These are phyloP conservation scores for Cardamine occulta DNA, from an alignment of 345 rosid species.

Conservation along the genomic window DNA sequence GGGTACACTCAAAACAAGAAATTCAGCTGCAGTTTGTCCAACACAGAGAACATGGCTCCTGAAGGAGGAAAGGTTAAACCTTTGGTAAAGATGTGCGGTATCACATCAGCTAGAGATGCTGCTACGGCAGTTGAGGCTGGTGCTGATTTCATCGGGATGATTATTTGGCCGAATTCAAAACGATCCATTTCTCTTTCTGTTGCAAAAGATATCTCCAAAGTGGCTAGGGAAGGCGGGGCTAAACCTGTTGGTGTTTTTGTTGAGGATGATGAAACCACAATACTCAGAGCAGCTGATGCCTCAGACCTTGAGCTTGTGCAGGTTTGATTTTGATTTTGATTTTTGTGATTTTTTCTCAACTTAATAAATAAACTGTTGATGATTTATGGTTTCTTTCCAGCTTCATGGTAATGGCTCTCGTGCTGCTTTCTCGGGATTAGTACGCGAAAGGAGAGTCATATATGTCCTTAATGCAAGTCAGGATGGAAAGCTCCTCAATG, in stretches of 20 bases:
- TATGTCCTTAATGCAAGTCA: conserved; percentile 81
- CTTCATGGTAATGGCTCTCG: conserved; percentile 84
- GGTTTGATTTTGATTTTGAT: conserved; percentile 49
- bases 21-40: conserved; percentile 39
- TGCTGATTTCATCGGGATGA: conserved; percentile 84
- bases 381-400: conserved; percentile 43
- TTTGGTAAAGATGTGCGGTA: conserved; percentile 87
- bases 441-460: conserved; percentile 53
- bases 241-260: conserved; percentile 89
- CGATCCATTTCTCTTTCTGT: conserved; percentile 72
- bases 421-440: conserved; percentile 58
- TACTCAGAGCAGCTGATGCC: conserved; percentile 65
- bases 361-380: conserved; percentile 18
- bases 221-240: conserved; percentile 73
- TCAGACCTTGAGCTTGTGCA: conserved; percentile 78
- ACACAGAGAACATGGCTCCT: conserved; percentile 36
- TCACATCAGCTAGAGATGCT: conserved; percentile 79
- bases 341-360: too few species aligned
- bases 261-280: conserved; percentile 69
- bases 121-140: conserved; percentile 90
- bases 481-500: conserved; percentile 68
- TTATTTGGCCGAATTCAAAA: conserved; percentile 85
- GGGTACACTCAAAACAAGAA: conserved; percentile 25
- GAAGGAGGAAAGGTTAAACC: conserved; percentile 45
- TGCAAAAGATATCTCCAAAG: conserved; percentile 83